Evolutionary conservation across 2,329 filamentous ascomycete species (phyloP).

Genomic region (Achaetomium macrosporum): DNA sequence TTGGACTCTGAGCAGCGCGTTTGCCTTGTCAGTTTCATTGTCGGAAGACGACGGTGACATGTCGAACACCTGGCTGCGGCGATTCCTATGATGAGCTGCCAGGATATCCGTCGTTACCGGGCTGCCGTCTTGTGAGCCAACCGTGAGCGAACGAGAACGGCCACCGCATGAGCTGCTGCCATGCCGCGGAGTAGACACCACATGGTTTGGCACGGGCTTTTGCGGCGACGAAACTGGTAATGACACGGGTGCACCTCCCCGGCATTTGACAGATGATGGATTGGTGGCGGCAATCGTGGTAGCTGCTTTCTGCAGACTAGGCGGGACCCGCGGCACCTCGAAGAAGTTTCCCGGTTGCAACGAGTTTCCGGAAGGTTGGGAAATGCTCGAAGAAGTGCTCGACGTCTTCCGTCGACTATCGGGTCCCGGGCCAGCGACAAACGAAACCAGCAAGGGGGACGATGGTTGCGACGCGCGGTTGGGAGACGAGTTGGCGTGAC

Average conservation of each 20-base stretch:
- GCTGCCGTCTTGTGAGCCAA: constrained; percentile 90
- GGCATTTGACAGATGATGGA: constrained; percentile 54
- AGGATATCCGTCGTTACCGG: constrained; percentile 62
- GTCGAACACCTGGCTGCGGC: constrained; percentile 90
- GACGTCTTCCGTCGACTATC: constrained; percentile 85
- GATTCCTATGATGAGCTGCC: constrained; percentile 73
- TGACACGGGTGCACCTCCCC: constrained; percentile 43
- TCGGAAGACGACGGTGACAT: constrained; percentile 97
- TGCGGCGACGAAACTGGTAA: constrained; percentile 58
- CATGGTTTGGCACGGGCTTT: constrained; percentile 42
- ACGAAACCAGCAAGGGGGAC: constrained; percentile 91
- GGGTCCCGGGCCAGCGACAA: constrained; percentile 75
- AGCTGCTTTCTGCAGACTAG: constrained; percentile 55
- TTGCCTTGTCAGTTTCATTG: constrained; percentile 90
- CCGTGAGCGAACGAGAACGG: constrained; percentile 80
- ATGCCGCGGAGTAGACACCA: constrained; percentile 51
- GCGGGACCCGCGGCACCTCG: constrained; percentile 61
- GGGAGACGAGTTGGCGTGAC: constrained; percentile 78
- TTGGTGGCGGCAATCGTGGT: constrained; percentile 47
- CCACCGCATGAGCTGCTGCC: constrained; percentile 55
- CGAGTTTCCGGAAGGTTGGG: constrained; percentile 64
- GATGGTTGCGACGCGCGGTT: constrained; percentile 74
- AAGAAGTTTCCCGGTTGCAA: constrained; percentile 66
- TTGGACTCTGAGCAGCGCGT: constrained; percentile 81
- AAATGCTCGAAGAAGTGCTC: constrained; percentile 77